A percentile compares a stretch with the other conserved stretches of the same genome.
phyloP scores from a whole-genome alignment of 2,329 filamentous ascomycete species.

The Colletotrichum cuscutae region DNA sequence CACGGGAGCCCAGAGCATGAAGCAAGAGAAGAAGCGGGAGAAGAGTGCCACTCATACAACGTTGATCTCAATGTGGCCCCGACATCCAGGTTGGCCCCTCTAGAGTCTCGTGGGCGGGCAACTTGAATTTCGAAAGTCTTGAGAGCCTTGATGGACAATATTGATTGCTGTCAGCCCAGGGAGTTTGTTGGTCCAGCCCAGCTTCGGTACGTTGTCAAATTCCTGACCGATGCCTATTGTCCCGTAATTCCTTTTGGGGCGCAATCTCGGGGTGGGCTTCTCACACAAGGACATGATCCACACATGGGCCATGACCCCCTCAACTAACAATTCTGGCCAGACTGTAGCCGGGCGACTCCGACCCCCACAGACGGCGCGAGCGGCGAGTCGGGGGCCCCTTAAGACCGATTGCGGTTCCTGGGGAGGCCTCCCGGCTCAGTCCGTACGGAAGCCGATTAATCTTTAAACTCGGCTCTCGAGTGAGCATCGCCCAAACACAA shows the following conservation, averaged over 20 bases:
- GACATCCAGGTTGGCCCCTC: background rate
- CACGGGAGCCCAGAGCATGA: background rate
- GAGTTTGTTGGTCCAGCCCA: background rate
- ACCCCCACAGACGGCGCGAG: background rate
- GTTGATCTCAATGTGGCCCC: background rate
- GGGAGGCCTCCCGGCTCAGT: slow-evolving; percentile 13
- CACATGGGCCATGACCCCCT: background rate
- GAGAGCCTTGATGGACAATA: background rate
- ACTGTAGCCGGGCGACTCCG: slow-evolving; percentile 7
- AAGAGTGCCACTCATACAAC: background rate
- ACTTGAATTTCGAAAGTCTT: background rate
- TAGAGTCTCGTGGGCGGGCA: background rate
- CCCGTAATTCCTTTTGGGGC: slow-evolving; percentile 6
- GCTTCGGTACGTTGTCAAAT: background rate
- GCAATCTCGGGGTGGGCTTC: slow-evolving; percentile 28
- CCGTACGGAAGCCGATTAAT: slow-evolving; percentile 11
- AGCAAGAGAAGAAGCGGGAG: background rate
- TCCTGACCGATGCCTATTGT: slow-evolving; percentile 1
- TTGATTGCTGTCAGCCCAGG: background rate
- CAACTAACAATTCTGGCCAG: slow-evolving; percentile 9
- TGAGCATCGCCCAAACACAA: background rate
- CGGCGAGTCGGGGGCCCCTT: background rate
- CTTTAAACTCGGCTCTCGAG: slow-evolving; percentile 4
- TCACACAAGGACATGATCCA: slow-evolving; percentile 14
- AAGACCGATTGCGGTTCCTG: background rate